phyloP scores from a whole-genome alignment of 2,329 filamentous ascomycete species.

The Neopestalotiopsis sp. region DNA sequence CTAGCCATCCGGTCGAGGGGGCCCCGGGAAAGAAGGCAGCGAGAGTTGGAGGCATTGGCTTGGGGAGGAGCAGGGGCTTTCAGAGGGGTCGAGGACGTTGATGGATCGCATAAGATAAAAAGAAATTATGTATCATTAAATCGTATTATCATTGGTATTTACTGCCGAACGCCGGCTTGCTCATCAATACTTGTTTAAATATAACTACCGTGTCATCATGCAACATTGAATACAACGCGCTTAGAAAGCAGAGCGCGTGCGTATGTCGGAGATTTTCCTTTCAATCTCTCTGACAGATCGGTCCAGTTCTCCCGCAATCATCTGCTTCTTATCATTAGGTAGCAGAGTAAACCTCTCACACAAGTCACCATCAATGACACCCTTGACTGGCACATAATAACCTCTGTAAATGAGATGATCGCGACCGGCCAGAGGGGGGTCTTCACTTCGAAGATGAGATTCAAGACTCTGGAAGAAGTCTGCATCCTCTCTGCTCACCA shows the following conservation, averaged over 20 bases:
- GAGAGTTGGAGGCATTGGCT: constrained; percentile 30
- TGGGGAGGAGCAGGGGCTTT: constrained; percentile 26
- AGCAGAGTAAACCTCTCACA: constrained; percentile 90
- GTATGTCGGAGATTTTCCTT: constrained; percentile 84
- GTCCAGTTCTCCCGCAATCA: constrained; percentile 93
- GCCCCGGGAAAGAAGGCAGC: constrained; percentile 36
- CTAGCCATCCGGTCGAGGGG: constrained; percentile 63
- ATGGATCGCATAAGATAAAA: neutral
- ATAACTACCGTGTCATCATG: constrained; percentile 9
- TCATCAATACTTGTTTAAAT: constrained; percentile 7
- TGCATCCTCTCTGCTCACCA: constrained; percentile 88
- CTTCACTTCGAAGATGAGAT: constrained; percentile 83
- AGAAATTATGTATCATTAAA: neutral
- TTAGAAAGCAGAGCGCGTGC: constrained; percentile 65
- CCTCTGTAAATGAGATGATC: constrained; percentile 96
- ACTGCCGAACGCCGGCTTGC: constrained; percentile 18
- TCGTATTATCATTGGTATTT: constrained; percentile 15
- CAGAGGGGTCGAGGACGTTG: constrained; percentile 8
- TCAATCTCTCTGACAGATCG: constrained; percentile 92
- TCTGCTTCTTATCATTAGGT: constrained; percentile 87
- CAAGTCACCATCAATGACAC: constrained; percentile 94
- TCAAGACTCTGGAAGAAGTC: constrained; percentile 98
- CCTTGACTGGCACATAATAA: constrained; percentile 97
- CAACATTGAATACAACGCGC: constrained; percentile 23
- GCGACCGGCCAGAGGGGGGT: constrained; percentile 85